Evolutionary conservation across 140 eudicot species (phyloP).

Genomic region (Anethum foeniculum): DNA sequence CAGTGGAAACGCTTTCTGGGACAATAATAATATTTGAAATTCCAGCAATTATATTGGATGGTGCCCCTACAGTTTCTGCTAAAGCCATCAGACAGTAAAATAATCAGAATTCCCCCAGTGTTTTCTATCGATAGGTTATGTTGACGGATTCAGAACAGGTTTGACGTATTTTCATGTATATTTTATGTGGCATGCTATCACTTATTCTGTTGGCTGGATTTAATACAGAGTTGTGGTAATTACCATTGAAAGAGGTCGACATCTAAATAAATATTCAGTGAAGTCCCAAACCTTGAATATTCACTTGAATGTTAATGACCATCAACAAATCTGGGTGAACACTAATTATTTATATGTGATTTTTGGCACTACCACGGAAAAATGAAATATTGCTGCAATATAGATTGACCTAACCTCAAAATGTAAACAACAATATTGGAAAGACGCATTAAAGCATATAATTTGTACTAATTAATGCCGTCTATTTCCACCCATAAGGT

Average conservation of each 20-base stretch:
- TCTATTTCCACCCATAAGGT: neutral
- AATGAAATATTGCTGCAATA: neutral
- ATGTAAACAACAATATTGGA: neutral
- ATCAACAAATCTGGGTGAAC: neutral
- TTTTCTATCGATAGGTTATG: neutral
- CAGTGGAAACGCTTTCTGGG: neutral
- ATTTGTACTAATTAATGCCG: neutral
- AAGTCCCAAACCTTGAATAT: no score
- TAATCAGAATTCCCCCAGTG: neutral
- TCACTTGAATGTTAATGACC: neutral
- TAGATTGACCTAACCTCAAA: neutral
- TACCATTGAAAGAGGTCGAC: neutral
- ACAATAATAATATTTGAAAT: neutral
- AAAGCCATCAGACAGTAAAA: neutral
- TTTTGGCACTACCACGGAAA: neutral
- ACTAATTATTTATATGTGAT: neutral
- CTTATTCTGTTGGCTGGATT: neutral
- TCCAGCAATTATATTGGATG: neutral
- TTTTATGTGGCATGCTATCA: neutral
- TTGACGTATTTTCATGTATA: neutral
- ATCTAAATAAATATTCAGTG: neutral
- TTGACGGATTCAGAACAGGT: neutral
- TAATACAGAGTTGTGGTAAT: neutral
- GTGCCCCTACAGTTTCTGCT: neutral
- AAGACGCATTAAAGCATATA: neutral